These are phyloP conservation scores for Stropharia rugosoannulata DNA, from an alignment of 768 basidiomycete species.

Conservation along the genomic window DNA sequence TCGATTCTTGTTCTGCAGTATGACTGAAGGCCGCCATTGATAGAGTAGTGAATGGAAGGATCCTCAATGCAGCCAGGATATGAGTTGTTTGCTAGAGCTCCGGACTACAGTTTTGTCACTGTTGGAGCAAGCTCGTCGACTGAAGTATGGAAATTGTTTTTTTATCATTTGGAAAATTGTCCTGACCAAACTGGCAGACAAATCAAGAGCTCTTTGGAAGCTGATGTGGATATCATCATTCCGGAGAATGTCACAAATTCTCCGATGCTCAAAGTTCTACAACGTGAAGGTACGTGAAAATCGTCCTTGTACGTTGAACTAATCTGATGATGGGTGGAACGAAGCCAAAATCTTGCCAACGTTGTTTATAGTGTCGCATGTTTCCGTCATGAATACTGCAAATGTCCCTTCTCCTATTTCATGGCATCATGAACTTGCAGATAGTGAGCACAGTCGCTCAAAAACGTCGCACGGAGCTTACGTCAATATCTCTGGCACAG, in stretches of 20 bases:
- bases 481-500: background rate
- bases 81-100: slow-evolving; percentile 60
- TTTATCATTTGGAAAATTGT: slow-evolving; percentile 2
- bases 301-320: background rate
- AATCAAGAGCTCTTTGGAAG: slow-evolving; percentile 77
- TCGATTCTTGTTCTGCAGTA: background rate
- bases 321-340: background rate
- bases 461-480: background rate
- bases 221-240: slow-evolving; percentile 64
- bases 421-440: slow-evolving; percentile 4
- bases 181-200: slow-evolving; percentile 38
- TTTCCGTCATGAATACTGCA: slow-evolving; percentile 45
- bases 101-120: slow-evolving; percentile 61
- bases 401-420: background rate
- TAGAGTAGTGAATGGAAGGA: slow-evolving; percentile 69
- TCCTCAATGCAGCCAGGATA: slow-evolving; percentile 51
- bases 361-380: slow-evolving; percentile 82
- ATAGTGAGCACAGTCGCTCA: background rate
- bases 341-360: slow-evolving; percentile 64
- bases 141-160: slow-evolving; percentile 53
- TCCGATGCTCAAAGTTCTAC: slow-evolving; percentile 29
- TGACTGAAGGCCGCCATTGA: background rate
- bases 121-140: slow-evolving; percentile 72
- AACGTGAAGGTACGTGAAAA: slow-evolving; percentile 40
- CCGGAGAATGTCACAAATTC: slow-evolving; percentile 32